Evolutionary conservation across 1,139 yeast species (phyloP), one percentile per base, ranked within the genome.

Genomic region (Kodamaea alishanica): DNA sequence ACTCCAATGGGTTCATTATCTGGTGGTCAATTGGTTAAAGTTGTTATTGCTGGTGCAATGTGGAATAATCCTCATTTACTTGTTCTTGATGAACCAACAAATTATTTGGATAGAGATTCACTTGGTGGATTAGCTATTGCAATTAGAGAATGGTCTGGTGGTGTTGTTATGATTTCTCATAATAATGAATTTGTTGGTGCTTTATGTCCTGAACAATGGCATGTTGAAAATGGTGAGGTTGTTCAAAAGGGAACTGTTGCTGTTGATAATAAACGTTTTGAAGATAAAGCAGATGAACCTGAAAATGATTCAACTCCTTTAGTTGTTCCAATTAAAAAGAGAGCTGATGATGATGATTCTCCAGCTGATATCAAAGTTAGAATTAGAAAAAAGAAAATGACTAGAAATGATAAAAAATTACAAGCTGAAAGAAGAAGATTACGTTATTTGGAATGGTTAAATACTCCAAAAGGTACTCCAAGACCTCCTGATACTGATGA

Each of bases 21-120:
- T 30, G 98, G 98, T 60, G 98, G 98, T 52, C 98, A 92, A 72
- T 77, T 90, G 60, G 98, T 92, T 47, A 92, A 92, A 69, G 97
- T 92, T 47, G 98, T 92, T 46, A 90, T 92, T 72, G 98, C 98
- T 11, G 97, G 97, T 66, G 97, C 97, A 49, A 92, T 92, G 95
- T 92, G 98, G 98, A 90, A 92, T 68, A 92, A 92, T 61, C 98
- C 98, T n/a, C 98, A 92, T 67, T 77, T 92, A 67, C 78, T 92
- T 49, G 98, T 92, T 31, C 76, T 92, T 50, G 98, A 92, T 67
- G 98, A 92, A 77, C 98, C 98, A 60, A 92, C 98, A 56, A 92
- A 92, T 70, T 92, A 92, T 75, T 76, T 92, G 68, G 98, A 92
- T 67, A 82, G 98, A 72, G 98, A 92, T 61, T 90, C 97, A 24